phyloP scores from a whole-genome alignment of 2,329 filamentous ascomycete genomes.

The Intubia oerlemansii region DNA sequence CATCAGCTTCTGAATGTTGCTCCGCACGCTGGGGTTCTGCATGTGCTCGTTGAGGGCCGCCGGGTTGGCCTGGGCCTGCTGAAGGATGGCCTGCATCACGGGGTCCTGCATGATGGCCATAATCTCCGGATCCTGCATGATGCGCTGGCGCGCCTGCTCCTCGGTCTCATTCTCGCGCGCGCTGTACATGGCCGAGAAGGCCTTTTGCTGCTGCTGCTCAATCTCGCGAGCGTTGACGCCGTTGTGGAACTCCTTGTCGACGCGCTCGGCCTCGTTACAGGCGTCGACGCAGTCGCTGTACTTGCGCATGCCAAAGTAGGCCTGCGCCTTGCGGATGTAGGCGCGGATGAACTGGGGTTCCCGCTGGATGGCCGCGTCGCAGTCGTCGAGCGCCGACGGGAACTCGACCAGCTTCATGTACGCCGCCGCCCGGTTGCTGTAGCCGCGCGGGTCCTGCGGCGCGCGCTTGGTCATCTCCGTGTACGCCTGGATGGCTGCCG shows the following conservation, averaged over 20 bases:
- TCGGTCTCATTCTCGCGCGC: slow-evolving; percentile 88
- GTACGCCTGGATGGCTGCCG: slow-evolving; percentile 83
- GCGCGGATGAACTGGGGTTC: slow-evolving; percentile 87
- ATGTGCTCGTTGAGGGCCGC: slow-evolving; percentile 91
- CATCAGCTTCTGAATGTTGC: slow-evolving; percentile 87
- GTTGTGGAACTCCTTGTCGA: slow-evolving; percentile 47
- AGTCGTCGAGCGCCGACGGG: slow-evolving; percentile 82
- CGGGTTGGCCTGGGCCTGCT: slow-evolving; percentile 88
- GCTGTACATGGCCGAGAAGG: slow-evolving; percentile 71
- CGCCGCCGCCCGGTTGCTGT: slow-evolving; percentile 91
- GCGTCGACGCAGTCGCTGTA: slow-evolving; percentile 89
- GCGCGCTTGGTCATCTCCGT: slow-evolving; percentile 92
- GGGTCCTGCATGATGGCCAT: slow-evolving; percentile 84
- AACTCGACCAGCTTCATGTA: slow-evolving; percentile 95
- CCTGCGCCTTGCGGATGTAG: slow-evolving; percentile 91
- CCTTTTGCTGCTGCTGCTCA: slow-evolving; percentile 85
- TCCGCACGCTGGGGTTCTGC: slow-evolving; percentile 67
- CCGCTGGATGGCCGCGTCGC: slow-evolving; percentile 73
- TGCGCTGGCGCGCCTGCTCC: slow-evolving; percentile 79
- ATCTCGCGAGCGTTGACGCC: slow-evolving; percentile 80
- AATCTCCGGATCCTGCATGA: slow-evolving; percentile 86
- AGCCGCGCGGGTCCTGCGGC: slow-evolving; percentile 79
- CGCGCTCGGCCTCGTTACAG: slow-evolving; percentile 56
- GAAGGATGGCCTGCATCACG: slow-evolving; percentile 91
- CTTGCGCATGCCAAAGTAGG: slow-evolving; percentile 92